These are phyloP conservation scores for Coemansia sp. DNA, from an alignment of 192 early-diverging fungal genomes.

Conservation along the genomic window DNA sequence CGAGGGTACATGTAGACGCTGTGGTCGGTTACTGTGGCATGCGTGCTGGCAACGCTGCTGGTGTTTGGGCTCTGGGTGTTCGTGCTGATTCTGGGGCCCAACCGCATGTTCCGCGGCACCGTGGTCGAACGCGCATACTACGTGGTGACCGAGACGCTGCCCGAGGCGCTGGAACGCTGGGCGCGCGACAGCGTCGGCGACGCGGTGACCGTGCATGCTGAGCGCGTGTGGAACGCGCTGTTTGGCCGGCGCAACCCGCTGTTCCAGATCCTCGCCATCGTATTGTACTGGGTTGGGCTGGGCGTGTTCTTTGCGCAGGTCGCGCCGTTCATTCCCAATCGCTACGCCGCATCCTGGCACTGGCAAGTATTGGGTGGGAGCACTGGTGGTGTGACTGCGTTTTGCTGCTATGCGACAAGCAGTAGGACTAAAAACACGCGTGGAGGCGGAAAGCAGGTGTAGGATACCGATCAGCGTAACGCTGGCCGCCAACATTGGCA, in stretches of 20 bases:
- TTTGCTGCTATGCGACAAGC: not conserved
- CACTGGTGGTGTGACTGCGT: not conserved
- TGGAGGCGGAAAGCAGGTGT: no score
- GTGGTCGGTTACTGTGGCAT: conserved; percentile 14
- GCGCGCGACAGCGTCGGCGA: conserved; percentile 10
- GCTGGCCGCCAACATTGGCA: conserved; percentile 35
- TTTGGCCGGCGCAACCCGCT: conserved; percentile 42
- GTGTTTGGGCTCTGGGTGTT: conserved; percentile 30
- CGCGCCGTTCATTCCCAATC: conserved; percentile 39
- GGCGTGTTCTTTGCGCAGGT: conserved; percentile 31
- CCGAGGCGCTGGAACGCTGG: conserved; percentile 11
- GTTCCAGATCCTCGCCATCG: conserved; percentile 33
- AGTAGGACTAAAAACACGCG: not conserved
- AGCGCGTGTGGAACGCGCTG: conserved; percentile 20
- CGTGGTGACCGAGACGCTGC: conserved; percentile 13
- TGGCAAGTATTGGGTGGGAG: conserved; percentile 8
- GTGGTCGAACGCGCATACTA: conserved; percentile 27
- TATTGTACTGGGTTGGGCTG: conserved; percentile 31
- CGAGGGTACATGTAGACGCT: conserved; percentile 1
- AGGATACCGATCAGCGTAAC: conserved; percentile 24
- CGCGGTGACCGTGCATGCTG: conserved; percentile 7
- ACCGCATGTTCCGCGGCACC: conserved; percentile 43
- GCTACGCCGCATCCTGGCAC: conserved; percentile 34
- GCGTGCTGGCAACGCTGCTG: conserved; percentile 10
- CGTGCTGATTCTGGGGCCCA: conserved; percentile 42